A percentile compares a stretch with the other conserved stretches of the same genome.
Evolutionary conservation across 2,329 filamentous ascomycete species (phyloP).

Genomic region (Aspergillus proliferans): DNA sequence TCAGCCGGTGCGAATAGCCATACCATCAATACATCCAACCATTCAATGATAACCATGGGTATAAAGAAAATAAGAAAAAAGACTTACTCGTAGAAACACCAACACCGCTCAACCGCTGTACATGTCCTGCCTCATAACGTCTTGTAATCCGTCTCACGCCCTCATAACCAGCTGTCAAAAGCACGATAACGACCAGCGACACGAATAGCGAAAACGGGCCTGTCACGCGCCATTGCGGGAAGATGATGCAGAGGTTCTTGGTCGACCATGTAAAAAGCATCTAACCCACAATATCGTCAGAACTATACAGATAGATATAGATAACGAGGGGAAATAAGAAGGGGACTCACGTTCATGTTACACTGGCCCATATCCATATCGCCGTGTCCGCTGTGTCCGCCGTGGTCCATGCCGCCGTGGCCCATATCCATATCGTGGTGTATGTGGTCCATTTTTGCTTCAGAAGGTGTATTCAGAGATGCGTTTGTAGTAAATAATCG

Average conservation of each 20-base stretch:
- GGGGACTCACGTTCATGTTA: conserved; percentile 74
- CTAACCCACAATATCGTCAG: conserved; percentile 39
- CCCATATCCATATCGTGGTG: conserved; percentile 37
- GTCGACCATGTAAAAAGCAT: conserved; percentile 99
- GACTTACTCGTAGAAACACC: conserved; percentile 31
- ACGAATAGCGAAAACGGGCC: conserved; percentile 67
- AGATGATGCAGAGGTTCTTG: conserved; percentile 90
- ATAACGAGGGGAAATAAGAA: too few species aligned
- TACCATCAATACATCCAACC: conserved; percentile 1
- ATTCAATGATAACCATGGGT: conserved; percentile 6
- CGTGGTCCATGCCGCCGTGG: conserved; percentile 48
- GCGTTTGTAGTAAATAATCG: too few species aligned
- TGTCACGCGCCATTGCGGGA: conserved; percentile 80
- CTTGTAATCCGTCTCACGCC: conserved; percentile 70
- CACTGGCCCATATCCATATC: conserved; percentile 63
- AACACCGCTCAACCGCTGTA: conserved; percentile 46
- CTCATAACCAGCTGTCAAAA: conserved; percentile 89
- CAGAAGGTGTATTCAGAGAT: too few species aligned
- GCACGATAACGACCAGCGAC: conserved; percentile 75
- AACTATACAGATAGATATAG: too few species aligned
- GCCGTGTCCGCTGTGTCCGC: conserved; percentile 50
- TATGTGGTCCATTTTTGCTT: conserved; percentile 30
- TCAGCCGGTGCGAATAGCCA: conserved; percentile 3
- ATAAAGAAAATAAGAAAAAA: conserved; percentile 4
- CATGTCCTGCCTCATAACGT: conserved; percentile 61